Percentiles rank a stretch among this genome's conserved stretches.
Evolutionary conservation across 495 filamentous ascomycete species (phyloP).

Genomic region (Penicillium verhagenii): DNA sequence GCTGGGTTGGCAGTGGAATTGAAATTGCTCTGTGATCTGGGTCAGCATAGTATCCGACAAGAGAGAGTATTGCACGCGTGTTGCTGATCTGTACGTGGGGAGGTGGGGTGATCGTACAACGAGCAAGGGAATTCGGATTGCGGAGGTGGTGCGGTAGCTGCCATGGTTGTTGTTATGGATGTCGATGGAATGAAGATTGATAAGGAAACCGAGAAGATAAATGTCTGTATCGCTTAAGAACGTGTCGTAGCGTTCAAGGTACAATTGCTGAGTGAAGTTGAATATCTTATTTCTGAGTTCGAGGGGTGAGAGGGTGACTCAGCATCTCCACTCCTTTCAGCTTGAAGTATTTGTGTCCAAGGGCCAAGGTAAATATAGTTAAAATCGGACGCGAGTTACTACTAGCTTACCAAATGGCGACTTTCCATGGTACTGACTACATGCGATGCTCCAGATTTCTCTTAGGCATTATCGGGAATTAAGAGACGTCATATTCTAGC

Average conservation of each 20-base stretch:
- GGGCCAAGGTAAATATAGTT: no score
- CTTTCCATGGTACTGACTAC: no score
- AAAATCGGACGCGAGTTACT: no score
- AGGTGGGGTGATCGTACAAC: conserved; percentile 47
- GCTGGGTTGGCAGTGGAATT: conserved; percentile 79
- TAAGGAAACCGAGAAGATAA: neutral
- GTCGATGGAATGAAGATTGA: neutral
- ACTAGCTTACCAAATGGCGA: no score
- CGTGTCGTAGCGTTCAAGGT: neutral
- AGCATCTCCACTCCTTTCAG: neutral
- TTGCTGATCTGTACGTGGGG: neutral
- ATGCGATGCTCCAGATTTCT: no score
- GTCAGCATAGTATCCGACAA: neutral
- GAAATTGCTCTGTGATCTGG: conserved; percentile 60
- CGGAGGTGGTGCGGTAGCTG: conserved; percentile 13
- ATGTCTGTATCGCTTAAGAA: neutral
- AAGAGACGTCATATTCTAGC: no score
- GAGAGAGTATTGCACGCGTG: neutral
- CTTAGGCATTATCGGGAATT: no score
- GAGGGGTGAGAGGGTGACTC: neutral
- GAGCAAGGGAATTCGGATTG: conserved; percentile 67
- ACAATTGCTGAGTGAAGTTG: neutral
- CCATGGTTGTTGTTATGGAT: conserved; percentile 8
- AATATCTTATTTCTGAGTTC: neutral
- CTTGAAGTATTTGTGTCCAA: neutral